Evolutionary conservation across 768 basidiomycete species (phyloP).

Genomic region (Boletus rufocinnamomeus): DNA sequence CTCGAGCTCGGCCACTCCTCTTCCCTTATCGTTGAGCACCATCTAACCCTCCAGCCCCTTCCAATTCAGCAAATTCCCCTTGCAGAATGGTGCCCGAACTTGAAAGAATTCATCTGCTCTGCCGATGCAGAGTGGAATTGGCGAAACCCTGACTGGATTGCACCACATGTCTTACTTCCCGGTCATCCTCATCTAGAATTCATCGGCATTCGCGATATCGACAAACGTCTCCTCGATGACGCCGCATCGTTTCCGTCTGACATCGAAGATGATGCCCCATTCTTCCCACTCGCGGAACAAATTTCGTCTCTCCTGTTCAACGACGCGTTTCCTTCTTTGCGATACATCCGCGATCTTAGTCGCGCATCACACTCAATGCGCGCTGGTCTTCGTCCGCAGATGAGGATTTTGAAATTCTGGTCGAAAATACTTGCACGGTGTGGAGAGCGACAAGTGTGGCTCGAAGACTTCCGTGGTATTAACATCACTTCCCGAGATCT

Average conservation of each 20-base stretch:
- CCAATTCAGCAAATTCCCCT: slow-evolving; percentile 46
- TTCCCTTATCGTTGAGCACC: slow-evolving; percentile 66
- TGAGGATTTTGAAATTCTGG: slow-evolving; percentile 50
- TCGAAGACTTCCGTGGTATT: slow-evolving; percentile 64
- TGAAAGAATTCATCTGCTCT: slow-evolving; percentile 69
- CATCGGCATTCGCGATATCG: slow-evolving; percentile 73
- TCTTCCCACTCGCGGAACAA: slow-evolving; percentile 68
- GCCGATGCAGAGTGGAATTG: slow-evolving; percentile 84
- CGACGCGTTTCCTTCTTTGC: slow-evolving; percentile 62
- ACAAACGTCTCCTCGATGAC: slow-evolving; percentile 57
- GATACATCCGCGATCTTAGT: slow-evolving; percentile 67
- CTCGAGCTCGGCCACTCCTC: slow-evolving; percentile 75
- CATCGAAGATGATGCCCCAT: slow-evolving; percentile 47
- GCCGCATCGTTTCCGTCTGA: slow-evolving; percentile 34
- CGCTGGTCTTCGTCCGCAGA: slow-evolving; percentile 31
- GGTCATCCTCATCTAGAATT: slow-evolving; percentile 60
- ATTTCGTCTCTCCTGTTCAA: slow-evolving; percentile 56
- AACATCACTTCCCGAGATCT: slow-evolving; percentile 54
- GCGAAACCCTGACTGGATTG: slow-evolving; percentile 79
- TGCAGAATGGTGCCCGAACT: slow-evolving; percentile 69
- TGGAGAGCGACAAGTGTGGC: slow-evolving; percentile 54
- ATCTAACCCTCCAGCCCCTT: slow-evolving; percentile 50
- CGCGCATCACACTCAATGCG: slow-evolving; percentile 58
- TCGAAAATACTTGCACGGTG: slow-evolving; percentile 50
- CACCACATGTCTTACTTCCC: slow-evolving; percentile 71